Base-by-base conservation (phyloP, 2,329 filamentous ascomycete species). In the Microdochium paspali region DNA sequence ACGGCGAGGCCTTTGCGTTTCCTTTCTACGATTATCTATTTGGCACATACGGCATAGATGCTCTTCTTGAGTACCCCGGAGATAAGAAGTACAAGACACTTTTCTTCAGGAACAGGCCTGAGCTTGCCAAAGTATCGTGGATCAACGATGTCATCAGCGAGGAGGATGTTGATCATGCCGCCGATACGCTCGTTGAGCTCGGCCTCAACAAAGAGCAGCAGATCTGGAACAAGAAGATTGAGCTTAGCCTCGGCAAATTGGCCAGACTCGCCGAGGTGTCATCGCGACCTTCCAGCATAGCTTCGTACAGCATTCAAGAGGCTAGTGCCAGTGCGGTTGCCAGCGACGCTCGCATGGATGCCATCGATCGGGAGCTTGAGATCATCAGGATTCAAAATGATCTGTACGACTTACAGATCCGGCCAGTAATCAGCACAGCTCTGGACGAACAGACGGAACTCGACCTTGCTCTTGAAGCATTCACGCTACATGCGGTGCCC, bases 211-310 rank as follows among this genome's bases (percentile, higher is more conserved):
- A 81, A 47, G 90, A 96, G 63, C 77, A 80, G 46, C 85, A 90
- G 56, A 68, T 93, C 3, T 97, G 91, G 91, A 89, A 82, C 67
- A 94, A 95, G 70, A 93, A 94, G 64, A 87, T 95, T 28, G 86
- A 97, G 65, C 71, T 97, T 24, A 95, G 89, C 50, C 74, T 98
- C 32, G 86, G 87, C 30, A 97, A 96, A 66, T 74, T 98, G 44
- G 79, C 84, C 15, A 74, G 82, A 47, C 67, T 96, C 54, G 87
- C 87, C 15, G 79, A 82, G 32, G 72, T 69, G 4, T 61, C 60
- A 13, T 40, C 35, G 4, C 55, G 55, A n/a, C 58, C 61, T 47
- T 52, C 56, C 10, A 61, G 56, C 44, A 57, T 61, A 49, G 56
- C 57, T 20, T 62, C 58, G 6, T 50, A 53, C 50, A 56, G 57